Conservation (phyloP, 2,329 filamentous ascomycete species). For the Scedosporium aurantiacum region DNA sequence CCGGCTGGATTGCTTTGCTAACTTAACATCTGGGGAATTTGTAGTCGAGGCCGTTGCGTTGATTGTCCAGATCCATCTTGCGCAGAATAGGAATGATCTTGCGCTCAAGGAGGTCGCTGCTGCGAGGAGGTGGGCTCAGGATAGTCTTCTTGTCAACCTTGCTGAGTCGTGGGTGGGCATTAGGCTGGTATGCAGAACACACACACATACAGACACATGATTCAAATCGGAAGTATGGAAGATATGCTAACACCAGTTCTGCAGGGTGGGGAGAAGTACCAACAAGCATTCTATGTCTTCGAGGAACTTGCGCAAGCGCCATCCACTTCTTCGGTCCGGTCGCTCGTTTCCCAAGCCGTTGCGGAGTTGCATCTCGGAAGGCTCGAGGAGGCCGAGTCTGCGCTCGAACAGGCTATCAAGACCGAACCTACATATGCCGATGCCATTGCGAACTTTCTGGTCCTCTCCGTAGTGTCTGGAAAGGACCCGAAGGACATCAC, state of each 20-base stretch:
- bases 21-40: constrained; percentile 3
- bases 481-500: constrained; percentile 55
- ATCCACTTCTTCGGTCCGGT: constrained; percentile 63
- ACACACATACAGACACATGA: too few relatives aligned
- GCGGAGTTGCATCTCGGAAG: constrained; percentile 85
- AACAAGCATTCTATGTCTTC: constrained; percentile 94
- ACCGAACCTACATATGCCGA: constrained; percentile 62
- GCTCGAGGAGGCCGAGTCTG: constrained; percentile 77
- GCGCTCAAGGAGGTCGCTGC: constrained; percentile 80
- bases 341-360: constrained; percentile 77
- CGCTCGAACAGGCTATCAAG: constrained; percentile 67
- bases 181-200: constrained; percentile 51
- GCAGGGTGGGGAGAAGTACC: constrained; percentile 88
- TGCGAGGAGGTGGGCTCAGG: constrained; percentile 88
- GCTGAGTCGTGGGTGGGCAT: constrained; percentile 93
- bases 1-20: not conserved
- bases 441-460: constrained; percentile 72
- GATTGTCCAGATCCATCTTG: constrained; percentile 83
- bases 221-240: not conserved
- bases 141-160: constrained; percentile 84
- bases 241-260: constrained; percentile 16
- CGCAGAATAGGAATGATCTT: constrained; percentile 83
- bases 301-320: constrained; percentile 89
- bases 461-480: constrained; percentile 66
- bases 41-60: constrained; percentile 67